Evolutionary conservation across 2,329 filamentous ascomycete species (phyloP).

Genomic region (Hypoxylon rubiginosum): DNA sequence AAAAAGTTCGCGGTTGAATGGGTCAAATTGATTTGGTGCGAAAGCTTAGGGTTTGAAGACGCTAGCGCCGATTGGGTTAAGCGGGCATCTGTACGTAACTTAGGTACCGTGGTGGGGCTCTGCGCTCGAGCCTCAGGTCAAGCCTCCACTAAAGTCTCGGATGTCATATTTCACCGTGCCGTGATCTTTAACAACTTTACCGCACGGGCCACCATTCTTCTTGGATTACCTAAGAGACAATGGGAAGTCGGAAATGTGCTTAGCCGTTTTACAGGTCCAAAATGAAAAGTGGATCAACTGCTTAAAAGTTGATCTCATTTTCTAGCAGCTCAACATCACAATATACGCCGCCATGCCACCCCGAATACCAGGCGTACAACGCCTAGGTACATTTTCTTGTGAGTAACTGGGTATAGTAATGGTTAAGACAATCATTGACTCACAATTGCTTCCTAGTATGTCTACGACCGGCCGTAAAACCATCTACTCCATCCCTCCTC

Average conservation of each 20-base stretch:
- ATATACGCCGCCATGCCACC: conserved; percentile 70
- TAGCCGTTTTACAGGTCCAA: not conserved
- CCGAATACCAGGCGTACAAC: conserved; percentile 72
- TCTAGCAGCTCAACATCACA: conserved; percentile 16
- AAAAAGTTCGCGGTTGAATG: conserved; percentile 60
- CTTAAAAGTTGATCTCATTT: conserved; percentile 33
- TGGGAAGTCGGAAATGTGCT: not conserved
- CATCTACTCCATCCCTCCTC: conserved; percentile 67
- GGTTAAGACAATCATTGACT: conserved; percentile 12
- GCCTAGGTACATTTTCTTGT: conserved; percentile 73
- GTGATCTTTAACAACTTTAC: not conserved
- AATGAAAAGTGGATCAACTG: conserved; percentile 29
- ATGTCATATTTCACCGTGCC: conserved; percentile 16
- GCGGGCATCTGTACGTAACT: not conserved
- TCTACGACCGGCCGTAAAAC: conserved; percentile 66
- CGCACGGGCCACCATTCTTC: conserved; percentile 5
- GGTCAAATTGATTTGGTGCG: conserved; percentile 40
- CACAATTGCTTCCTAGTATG: conserved; percentile 63
- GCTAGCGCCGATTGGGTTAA: conserved; percentile 29
- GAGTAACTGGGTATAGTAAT: conserved; percentile 55
- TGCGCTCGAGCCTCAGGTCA: not conserved
- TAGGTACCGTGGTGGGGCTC: conserved; percentile 16
- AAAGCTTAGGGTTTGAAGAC: conserved; percentile 40
- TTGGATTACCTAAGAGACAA: not conserved
- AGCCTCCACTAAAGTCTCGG: not conserved